Conservation (phyloP, 2,329 filamentous ascomycete genomes). For the Colletotrichum horii region DNA sequence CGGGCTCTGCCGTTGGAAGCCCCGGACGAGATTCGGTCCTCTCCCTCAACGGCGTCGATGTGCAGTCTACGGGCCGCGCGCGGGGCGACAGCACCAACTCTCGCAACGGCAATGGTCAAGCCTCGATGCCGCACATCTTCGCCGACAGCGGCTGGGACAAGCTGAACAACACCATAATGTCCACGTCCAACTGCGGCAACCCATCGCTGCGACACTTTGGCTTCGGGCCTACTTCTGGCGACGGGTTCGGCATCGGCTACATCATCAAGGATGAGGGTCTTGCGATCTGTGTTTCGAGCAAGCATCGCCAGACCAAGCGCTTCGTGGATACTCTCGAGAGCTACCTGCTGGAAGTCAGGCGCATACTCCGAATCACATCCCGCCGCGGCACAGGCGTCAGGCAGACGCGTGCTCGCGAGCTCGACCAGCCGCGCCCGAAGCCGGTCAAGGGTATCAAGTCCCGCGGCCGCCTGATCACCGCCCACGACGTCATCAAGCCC, state of each 20-base stretch:
- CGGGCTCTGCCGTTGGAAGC: constrained; percentile 53
- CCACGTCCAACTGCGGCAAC: constrained; percentile 98
- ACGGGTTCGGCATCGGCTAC: constrained; percentile 97
- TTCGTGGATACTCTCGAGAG: constrained; percentile 89
- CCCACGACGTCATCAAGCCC: constrained; percentile 50
- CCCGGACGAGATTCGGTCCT: constrained; percentile 56
- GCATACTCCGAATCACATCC: constrained; percentile 75
- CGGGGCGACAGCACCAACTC: constrained; percentile 62
- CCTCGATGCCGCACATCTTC: constrained; percentile 78
- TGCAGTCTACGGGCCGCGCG: constrained; percentile 23
- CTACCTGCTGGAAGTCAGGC: constrained; percentile 89
- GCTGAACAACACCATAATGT: constrained; percentile 91
- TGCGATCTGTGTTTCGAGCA: constrained; percentile 89
- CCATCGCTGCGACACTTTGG: constrained; percentile 94
- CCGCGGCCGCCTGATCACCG: constrained; percentile 74
- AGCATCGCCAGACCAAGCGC: constrained; percentile 90
- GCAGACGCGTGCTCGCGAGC: constrained; percentile 59
- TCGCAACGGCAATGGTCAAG: constrained; percentile 41
- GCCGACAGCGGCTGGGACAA: constrained; percentile 92
- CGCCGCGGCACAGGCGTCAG: constrained; percentile 42
- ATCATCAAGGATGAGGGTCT: constrained; percentile 97
- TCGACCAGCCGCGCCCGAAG: constrained; percentile 46
- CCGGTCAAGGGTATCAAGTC: constrained; percentile 64
- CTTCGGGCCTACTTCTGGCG: constrained; percentile 91
- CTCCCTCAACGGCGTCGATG: constrained; percentile 42